Conservation (phyloP, 306 rosid genomes). For the Cucumis melo region DNA sequence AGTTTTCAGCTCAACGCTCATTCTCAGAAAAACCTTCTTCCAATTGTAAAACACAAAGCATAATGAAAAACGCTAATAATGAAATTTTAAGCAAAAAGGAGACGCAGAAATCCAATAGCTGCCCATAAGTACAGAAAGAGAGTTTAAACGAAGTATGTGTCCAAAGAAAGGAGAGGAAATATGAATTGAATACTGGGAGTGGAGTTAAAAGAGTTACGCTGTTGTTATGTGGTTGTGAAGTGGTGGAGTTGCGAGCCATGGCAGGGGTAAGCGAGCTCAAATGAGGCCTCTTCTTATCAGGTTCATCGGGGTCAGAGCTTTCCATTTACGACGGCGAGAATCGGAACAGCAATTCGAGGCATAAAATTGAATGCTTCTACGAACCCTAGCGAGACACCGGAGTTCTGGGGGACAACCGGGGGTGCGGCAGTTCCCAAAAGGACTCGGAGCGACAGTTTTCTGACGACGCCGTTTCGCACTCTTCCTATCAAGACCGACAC, state of each 20-base stretch:
- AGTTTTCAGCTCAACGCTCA: neutral
- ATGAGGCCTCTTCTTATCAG: conserved; percentile 75
- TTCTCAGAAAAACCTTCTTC: neutral
- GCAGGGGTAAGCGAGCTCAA: conserved; percentile 37
- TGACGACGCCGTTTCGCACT: neutral
- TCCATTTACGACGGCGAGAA: conserved; percentile 39
- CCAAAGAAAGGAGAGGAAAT: neutral
- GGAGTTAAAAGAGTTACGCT: conserved; percentile 21
- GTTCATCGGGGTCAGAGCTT: conserved; percentile 47
- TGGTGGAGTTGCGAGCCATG: conserved; percentile 41
- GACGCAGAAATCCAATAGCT: neutral
- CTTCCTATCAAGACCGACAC: neutral
- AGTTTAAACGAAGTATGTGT: neutral
- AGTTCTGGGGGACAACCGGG: neutral
- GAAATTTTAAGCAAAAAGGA: neutral
- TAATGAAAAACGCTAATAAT: neutral
- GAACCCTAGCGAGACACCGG: conserved; percentile 6
- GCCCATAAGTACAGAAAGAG: neutral
- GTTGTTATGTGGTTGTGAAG: conserved; percentile 31
- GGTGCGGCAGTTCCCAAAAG: neutral
- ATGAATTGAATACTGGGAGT: neutral
- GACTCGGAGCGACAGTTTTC: neutral
- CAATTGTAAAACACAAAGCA: neutral
- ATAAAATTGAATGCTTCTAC: neutral
- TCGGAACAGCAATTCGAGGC: conserved; percentile 5